phyloP scores from a whole-genome alignment of 371 early-diverging fungal genomes.

The Catenaria anguillulae region DNA sequence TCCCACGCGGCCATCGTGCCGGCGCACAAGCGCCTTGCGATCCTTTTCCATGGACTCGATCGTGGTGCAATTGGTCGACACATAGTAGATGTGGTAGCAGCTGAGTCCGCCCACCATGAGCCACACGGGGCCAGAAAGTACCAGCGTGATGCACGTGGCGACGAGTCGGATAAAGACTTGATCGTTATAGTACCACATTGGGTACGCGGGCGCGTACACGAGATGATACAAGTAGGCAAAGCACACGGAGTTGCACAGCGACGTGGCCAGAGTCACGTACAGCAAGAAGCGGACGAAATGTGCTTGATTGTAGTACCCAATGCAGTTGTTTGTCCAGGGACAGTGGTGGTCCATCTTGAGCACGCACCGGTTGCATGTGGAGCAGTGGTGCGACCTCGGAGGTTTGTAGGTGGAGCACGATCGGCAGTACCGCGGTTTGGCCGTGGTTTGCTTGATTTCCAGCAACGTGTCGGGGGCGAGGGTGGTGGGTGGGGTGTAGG shows the following conservation, averaged over 20 bases:
- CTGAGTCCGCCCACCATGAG: conserved; percentile 64
- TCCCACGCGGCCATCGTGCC: conserved; percentile 30
- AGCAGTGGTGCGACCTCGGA: conserved; percentile 69
- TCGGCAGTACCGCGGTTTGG: conserved; percentile 56
- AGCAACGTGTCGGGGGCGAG: conserved; percentile 9
- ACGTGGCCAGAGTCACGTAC: conserved; percentile 47
- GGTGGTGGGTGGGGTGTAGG: conserved; percentile 24
- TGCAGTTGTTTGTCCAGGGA: conserved; percentile 89
- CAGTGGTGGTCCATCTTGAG: conserved; percentile 92
- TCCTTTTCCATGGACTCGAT: conserved; percentile 59
- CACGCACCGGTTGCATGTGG: conserved; percentile 55
- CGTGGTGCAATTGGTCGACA: conserved; percentile 79
- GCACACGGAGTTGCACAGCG: conserved; percentile 28
- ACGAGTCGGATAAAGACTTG: conserved; percentile 21
- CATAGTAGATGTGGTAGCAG: conserved; percentile 66
- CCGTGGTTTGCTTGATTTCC: conserved; percentile 55
- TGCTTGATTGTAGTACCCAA: conserved; percentile 73
- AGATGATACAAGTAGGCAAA: no score
- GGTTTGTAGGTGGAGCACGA: conserved; percentile 62
- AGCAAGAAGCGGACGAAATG: conserved; percentile 78
- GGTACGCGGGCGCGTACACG: no score
- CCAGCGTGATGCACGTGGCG: conserved; percentile 54
- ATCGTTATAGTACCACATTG: no score
- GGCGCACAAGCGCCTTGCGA: conserved; percentile 14
- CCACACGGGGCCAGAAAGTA: conserved; percentile 47